Evolutionary conservation across 129 eudicot genomes (phyloP), one percentile per base, ranked within the genome.

Genomic region (Saussurea involucrata): DNA sequence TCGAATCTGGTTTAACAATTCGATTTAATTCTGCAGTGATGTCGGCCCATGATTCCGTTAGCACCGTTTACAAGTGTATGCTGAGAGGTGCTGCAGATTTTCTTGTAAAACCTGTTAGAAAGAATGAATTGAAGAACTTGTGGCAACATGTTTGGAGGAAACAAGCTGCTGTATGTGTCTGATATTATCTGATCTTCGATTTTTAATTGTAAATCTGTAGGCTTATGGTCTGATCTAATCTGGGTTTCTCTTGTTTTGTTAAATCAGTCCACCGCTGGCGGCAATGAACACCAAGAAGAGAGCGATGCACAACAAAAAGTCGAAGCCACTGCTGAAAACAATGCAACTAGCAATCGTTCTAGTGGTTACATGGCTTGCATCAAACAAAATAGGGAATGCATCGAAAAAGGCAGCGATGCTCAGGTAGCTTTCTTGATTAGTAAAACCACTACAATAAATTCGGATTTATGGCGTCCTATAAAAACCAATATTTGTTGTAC

Each of bases 141-240:
- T 93, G 98, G 98, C 98, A 93, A 83, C 98, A 93, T 89, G 98
- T 87, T 57, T 90, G 98, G 98, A 93, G 98, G 84, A 76, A 90
- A 81, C 91, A 84, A 86, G 86, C 90, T 82, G 86, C 90, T 82
- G 97, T 93, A 88, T 33, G 95, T 74, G 11, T 64, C n/a, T 22
- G 17, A 69, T 27, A 40, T 34, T 53, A 55, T 65, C 21, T 21
- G 25, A 57, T 78, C 18, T 31, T 28, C 18, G 33, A 60, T 61
- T 31, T 31, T 32, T 32, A 25, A 28, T 57, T 58, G 44, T 34
- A 55, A 68, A 32, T 25, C 0, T 74, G 67, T 22, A 4, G 3
- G 4, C 7, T 24, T 27, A 32, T 21, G 40, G 46, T 58, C 44
- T 79, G 58, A 80, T 55, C 61, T 69, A 37, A 69, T 74, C 63